Evolutionary conservation across 345 rosid genomes (phyloP).

Genomic region (Eucalyptus albens): DNA sequence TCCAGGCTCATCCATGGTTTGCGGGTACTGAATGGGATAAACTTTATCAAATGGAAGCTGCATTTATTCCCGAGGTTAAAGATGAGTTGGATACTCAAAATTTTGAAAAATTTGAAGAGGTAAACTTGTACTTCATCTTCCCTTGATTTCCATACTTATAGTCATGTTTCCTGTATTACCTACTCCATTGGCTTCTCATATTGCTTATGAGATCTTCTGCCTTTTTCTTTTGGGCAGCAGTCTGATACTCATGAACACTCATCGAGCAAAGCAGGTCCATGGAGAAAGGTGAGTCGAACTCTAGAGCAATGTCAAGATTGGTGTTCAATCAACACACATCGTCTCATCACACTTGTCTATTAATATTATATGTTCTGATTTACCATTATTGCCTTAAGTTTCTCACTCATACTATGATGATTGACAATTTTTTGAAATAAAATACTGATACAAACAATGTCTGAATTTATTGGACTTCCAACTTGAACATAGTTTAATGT

Average conservation of each 20-base stretch:
- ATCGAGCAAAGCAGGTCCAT: slow-evolving; percentile 34
- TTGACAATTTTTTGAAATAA: not conserved
- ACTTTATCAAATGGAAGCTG: slow-evolving; percentile 82
- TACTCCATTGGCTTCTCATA: not conserved
- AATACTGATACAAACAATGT: not conserved
- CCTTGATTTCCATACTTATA: not conserved
- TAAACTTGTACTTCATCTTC: slow-evolving; percentile 3
- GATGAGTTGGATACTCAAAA: slow-evolving; percentile 95
- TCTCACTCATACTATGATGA: not conserved
- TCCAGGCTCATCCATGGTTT: slow-evolving; percentile 85
- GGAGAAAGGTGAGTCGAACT: slow-evolving; percentile 36
- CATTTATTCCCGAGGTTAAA: slow-evolving; percentile 79
- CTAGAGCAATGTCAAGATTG: not conserved
- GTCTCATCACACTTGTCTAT: not conserved
- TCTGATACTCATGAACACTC: slow-evolving; percentile 11
- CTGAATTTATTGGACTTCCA: not conserved
- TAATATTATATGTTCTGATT: not conserved
- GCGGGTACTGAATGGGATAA: slow-evolving; percentile 61
- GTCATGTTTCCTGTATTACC: not conserved
- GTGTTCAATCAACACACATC: not conserved
- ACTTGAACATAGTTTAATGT: not conserved
- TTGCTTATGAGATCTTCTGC: not conserved
- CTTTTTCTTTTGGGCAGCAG: slow-evolving; percentile 10
- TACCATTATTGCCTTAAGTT: not conserved
- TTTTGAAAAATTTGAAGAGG: slow-evolving; percentile 94